Conservation (phyloP, 768 basidiomycete genomes). For the Lyophyllum atratum region DNA sequence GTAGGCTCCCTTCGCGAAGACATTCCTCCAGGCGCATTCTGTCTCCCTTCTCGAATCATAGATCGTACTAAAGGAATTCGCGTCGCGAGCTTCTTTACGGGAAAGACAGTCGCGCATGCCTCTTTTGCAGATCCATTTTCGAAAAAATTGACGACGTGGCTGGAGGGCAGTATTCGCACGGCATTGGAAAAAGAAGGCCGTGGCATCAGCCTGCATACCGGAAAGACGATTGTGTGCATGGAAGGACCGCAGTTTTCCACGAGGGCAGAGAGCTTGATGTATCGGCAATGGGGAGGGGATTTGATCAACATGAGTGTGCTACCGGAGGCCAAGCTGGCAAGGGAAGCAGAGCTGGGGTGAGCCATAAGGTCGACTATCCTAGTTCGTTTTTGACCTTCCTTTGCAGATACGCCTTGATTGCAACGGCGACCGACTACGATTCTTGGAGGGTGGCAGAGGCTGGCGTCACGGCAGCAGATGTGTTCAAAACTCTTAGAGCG, state of each 20-base stretch:
- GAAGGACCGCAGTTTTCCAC: slow-evolving; percentile 98
- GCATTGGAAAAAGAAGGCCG: slow-evolving; percentile 62
- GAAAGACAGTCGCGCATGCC: slow-evolving; percentile 78
- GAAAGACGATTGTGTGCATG: slow-evolving; percentile 94
- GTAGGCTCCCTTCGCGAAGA: slow-evolving; percentile 95
- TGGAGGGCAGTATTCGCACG: slow-evolving; percentile 62
- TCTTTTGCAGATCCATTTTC: slow-evolving; percentile 95
- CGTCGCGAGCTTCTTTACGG: slow-evolving; percentile 87
- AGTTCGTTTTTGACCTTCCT: background rate
- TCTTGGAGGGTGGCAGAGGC: slow-evolving; percentile 84
- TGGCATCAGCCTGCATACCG: slow-evolving; percentile 71
- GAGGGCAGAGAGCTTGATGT: slow-evolving; percentile 95
- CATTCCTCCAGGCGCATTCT: slow-evolving; percentile 86
- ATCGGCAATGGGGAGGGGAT: slow-evolving; percentile 89
- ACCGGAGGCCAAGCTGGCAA: slow-evolving; percentile 93
- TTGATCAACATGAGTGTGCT: slow-evolving; percentile 97
- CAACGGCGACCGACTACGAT: slow-evolving; percentile 93
- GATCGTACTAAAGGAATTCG: slow-evolving; percentile 95
- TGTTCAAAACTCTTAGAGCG: slow-evolving; percentile 81
- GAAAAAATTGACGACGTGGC: slow-evolving; percentile 59
- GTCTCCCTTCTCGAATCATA: slow-evolving; percentile 93
- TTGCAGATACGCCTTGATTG: slow-evolving; percentile 86
- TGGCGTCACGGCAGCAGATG: slow-evolving; percentile 84
- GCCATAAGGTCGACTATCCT: slow-evolving; percentile 53
- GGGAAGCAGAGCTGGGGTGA: slow-evolving; percentile 92